Conservation (phyloP, 2,329 filamentous ascomycete species). For the Ustilaginoidea virens region DNA sequence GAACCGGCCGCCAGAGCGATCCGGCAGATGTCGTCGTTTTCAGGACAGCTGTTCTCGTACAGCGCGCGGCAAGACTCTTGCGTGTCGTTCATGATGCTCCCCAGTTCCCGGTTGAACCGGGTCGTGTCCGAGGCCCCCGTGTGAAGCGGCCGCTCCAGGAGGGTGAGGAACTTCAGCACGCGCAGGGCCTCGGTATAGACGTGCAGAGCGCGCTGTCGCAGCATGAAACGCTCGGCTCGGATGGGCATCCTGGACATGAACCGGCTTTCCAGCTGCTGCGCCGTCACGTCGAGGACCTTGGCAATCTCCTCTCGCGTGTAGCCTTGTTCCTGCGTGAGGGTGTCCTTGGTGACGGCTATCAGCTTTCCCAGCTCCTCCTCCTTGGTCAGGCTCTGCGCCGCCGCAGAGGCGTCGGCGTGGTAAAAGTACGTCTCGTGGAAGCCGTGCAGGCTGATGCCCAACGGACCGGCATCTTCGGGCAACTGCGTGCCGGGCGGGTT, state of each 20-base stretch:
- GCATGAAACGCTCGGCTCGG: constrained; percentile 71
- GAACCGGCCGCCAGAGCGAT: constrained; percentile 67
- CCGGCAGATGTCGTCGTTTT: constrained; percentile 77
- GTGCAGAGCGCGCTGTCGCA: constrained; percentile 76
- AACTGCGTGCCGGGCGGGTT: constrained; percentile 44
- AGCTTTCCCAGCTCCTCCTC: constrained; percentile 60
- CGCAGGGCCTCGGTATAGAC: constrained; percentile 82
- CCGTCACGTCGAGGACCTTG: constrained; percentile 49
- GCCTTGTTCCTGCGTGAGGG: constrained; percentile 63
- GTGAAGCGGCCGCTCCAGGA: constrained; percentile 44
- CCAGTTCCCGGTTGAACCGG: constrained; percentile 52
- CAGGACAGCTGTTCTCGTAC: constrained; percentile 84
- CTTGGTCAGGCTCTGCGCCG: constrained; percentile 27
- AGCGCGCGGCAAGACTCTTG: constrained; percentile 74
- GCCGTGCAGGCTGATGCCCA: constrained; percentile 69
- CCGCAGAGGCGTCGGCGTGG: constrained; percentile 21
- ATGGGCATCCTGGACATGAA: constrained; percentile 86
- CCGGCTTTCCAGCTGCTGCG: constrained; percentile 55
- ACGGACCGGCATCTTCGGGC: constrained; percentile 62
- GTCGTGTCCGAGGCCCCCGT: constrained; percentile 33
- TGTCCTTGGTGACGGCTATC: constrained; percentile 50
- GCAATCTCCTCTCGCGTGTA: constrained; percentile 84
- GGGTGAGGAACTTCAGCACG: constrained; percentile 66
- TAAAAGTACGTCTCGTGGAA: constrained; percentile 76
- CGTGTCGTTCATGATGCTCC: constrained; percentile 74